Evolutionary conservation across 2,329 filamentous ascomycete genomes (phyloP).

Genomic region (Microsporum audouinii): DNA sequence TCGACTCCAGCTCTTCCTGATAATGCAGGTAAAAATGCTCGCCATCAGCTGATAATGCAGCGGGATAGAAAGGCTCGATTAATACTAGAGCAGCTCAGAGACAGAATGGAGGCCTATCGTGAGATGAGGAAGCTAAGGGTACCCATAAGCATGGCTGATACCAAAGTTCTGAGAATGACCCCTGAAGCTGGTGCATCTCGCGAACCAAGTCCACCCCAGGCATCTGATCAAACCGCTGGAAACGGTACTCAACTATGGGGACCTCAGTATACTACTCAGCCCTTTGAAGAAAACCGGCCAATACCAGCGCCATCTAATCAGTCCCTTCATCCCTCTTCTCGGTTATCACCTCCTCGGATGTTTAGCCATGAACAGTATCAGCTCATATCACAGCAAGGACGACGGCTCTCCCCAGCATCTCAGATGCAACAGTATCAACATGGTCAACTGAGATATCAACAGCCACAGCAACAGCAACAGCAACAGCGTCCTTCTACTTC

Average conservation of each 20-base stretch:
- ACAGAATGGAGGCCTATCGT: constrained; percentile 25
- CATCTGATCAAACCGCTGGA: background rate
- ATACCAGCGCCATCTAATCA: background rate
- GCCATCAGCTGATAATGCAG: constrained; percentile 15
- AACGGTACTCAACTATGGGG: background rate
- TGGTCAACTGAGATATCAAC: background rate
- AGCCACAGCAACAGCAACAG: background rate
- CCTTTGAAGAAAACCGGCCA: background rate
- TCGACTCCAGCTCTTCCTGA: constrained; percentile 39
- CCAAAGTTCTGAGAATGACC: constrained; percentile 2
- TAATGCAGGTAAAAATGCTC: constrained; percentile 5
- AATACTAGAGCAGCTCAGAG: constrained; percentile 52
- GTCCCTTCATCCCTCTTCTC: background rate
- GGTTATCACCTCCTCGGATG: background rate
- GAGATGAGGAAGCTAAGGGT: constrained; percentile 21
- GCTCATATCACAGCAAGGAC: background rate
- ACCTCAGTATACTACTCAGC: background rate
- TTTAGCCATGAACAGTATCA: constrained; percentile 3
- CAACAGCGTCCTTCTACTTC: background rate
- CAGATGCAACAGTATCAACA: constrained; percentile 5
- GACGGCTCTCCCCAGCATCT: background rate
- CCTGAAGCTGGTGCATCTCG: background rate
- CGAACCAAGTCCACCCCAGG: background rate
- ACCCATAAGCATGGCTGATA: constrained; percentile 15
- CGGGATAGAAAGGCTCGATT: constrained; percentile 48